Evolutionary conservation across 805 yeast species (phyloP), one percentile per base, ranked within the genome.

Genomic region (Millerozyma miso): DNA sequence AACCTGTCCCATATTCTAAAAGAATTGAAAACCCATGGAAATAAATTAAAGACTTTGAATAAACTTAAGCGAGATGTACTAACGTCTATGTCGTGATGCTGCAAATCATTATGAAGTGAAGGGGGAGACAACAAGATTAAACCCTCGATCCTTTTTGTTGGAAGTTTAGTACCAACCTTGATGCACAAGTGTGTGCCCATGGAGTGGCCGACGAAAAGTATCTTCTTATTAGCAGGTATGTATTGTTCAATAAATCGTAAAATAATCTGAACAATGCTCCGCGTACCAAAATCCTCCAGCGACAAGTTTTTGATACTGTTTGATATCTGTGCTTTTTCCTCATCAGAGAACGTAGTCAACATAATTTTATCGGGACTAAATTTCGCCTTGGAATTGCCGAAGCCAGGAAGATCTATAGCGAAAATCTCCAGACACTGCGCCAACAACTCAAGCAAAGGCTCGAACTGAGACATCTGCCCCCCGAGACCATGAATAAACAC

Each of bases 401-500:
- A 88, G 0, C 97, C 98, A 1, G 97, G 97, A 40, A 89, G 65
- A 58, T 90, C 98, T 13, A 90, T 51, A 0, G 90, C 78, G 33
- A 85, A 55, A 15, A 88, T 74, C 43, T 79, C 83, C 46, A 80
- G 76, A 47, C 81, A 76, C 49, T 77, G 80, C 29, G 83, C 66
- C 50, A 86, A 77, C 40, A 79, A 68, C 19, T 80, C 81, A 58
- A 87, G 63, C 32, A 87, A 64, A 1, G 83, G 81, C 54, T 86
- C 93, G 59, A 90, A 90, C 59, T 89, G 97, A 17, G 88, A 79
- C 57, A 86, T 68, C 52, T 83, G 91, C 2, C 98, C 98, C 1
- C 97, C 98, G 16, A 91, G 62, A 0, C 98, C 98, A 65, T 89
- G 97, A 15, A 90, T 56, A 43, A 88, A 77, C 2, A 88, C 62